phyloP scores from a whole-genome alignment of 192 early-diverging fungal species.

The Dimargaris verticillata region DNA sequence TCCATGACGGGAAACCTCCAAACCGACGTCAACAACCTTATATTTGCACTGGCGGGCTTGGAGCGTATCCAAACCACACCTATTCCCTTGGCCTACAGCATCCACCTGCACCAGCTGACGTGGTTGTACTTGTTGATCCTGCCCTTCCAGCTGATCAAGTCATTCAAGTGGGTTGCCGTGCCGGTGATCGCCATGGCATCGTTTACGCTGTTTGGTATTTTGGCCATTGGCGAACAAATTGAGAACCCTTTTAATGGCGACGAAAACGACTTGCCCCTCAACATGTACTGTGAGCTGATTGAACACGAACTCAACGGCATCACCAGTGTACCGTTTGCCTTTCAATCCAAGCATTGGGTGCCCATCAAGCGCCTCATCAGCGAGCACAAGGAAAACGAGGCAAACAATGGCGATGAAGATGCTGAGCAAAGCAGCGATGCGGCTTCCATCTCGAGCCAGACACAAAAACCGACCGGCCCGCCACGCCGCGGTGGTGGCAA shows the following conservation, averaged over 20 bases:
- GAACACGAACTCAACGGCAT: conserved; percentile 19
- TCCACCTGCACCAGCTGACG: conserved; percentile 54
- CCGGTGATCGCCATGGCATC: conserved; percentile 39
- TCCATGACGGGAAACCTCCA: conserved; percentile 25
- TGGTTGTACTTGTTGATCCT: conserved; percentile 45
- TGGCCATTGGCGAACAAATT: conserved; percentile 62
- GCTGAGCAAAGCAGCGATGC: not conserved
- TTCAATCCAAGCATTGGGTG: not conserved
- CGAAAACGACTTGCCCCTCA: conserved; percentile 36
- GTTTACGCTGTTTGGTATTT: conserved; percentile 62
- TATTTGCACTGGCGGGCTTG: conserved; percentile 40
- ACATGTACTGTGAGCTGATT: conserved; percentile 27
- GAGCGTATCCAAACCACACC: conserved; percentile 54
- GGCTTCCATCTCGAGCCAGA: not conserved
- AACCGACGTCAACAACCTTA: conserved; percentile 30
- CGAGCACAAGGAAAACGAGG: not conserved
- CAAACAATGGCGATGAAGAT: too few relatives aligned
- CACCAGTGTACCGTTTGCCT: conserved; percentile 6
- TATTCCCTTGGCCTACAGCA: conserved; percentile 48
- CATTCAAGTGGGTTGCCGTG: conserved; percentile 43
- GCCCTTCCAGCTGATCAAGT: conserved; percentile 52
- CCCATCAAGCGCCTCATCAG: not conserved
- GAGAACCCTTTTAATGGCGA: conserved; percentile 70
- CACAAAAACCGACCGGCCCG: too few relatives aligned
- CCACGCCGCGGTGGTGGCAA: too few relatives aligned